These are phyloP conservation scores for Oryza brachyantha DNA, from an alignment of 176 grass and related monocot species.

Conservation along the genomic window DNA sequence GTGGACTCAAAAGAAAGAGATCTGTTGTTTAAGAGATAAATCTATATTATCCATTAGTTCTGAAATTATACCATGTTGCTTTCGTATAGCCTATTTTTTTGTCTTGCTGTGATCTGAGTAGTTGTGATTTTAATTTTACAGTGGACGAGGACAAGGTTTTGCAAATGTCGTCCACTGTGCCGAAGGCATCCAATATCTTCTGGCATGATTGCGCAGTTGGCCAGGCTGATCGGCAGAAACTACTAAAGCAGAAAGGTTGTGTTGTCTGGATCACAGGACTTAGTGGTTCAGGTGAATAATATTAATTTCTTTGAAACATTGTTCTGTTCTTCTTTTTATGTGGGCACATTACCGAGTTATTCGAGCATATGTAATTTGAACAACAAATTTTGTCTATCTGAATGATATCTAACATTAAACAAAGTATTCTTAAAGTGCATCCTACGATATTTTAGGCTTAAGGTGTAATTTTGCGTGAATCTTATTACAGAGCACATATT, in stretches of 20 bases:
- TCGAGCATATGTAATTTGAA: not conserved
- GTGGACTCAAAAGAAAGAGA: not conserved
- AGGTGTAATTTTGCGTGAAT: not conserved
- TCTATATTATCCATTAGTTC: not conserved
- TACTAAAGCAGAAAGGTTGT: slow-evolving; percentile 80
- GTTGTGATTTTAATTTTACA: slow-evolving; percentile 7
- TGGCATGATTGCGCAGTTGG: slow-evolving; percentile 83
- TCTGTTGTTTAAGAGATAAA: not conserved
- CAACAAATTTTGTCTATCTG: not conserved
- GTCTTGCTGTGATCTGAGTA: not conserved
- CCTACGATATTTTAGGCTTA: not conserved
- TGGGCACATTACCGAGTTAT: not conserved
- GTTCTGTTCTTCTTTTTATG: not conserved
- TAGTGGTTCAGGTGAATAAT: slow-evolving; percentile 65
- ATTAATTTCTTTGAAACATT: not conserved
- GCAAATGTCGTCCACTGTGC: slow-evolving; percentile 40
- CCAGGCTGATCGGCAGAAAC: slow-evolving; percentile 57
- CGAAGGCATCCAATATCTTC: slow-evolving; percentile 67
- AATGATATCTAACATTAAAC: not conserved
- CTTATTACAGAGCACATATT: not conserved
- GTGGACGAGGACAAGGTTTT: slow-evolving; percentile 4
- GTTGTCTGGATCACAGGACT: slow-evolving; percentile 91
- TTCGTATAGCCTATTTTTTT: not conserved
- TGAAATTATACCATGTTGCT: not conserved
- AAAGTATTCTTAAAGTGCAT: not conserved